Evolutionary conservation across 1,284 basidiomycete genomes (phyloP).

Genomic region (Malassezia cuniculi): DNA sequence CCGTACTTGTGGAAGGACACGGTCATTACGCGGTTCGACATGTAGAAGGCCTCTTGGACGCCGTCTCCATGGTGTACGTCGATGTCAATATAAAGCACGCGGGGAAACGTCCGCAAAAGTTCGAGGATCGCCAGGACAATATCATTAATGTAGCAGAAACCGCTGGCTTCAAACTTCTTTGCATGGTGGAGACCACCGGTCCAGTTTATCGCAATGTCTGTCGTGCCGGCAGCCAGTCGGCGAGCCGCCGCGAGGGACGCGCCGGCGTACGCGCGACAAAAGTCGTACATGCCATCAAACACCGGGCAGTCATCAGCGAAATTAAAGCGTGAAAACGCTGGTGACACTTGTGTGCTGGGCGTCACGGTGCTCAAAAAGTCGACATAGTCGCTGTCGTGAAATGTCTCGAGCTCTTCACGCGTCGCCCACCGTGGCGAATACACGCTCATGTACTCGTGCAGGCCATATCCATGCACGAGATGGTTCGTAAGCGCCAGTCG

Average conservation of each 20-base stretch:
- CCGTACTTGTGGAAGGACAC: slow-evolving; percentile 99
- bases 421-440: slow-evolving; percentile 80
- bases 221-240: slow-evolving; percentile 52
- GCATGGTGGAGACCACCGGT: slow-evolving; percentile 94
- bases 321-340: slow-evolving; percentile 41
- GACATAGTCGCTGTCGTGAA: slow-evolving; percentile 85
- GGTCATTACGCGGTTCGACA: slow-evolving; percentile 92
- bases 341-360: slow-evolving; percentile 30
- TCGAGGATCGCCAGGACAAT: slow-evolving; percentile 43
- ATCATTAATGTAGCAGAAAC: slow-evolving; percentile 96
- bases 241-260: slow-evolving; percentile 62
- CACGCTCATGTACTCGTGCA: slow-evolving; percentile 90
- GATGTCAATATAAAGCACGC: slow-evolving; percentile 93
- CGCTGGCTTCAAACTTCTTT: slow-evolving; percentile 88
- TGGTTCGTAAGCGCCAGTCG: slow-evolving; percentile 86
- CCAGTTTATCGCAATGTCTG: slow-evolving; percentile 97
- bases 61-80: slow-evolving; percentile 98
- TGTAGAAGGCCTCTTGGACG: slow-evolving; percentile 98
- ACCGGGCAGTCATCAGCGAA: slow-evolving; percentile 45
- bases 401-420: slow-evolving; percentile 72
- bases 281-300: slow-evolving; percentile 45
- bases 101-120: slow-evolving; percentile 48
- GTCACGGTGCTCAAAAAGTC: slow-evolving; percentile 67
- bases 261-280: slow-evolving; percentile 41
- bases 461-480: slow-evolving; percentile 84